Evolutionary conservation across 140 eudicot genomes (phyloP).

Genomic region (Erigeron philadelphicus): DNA sequence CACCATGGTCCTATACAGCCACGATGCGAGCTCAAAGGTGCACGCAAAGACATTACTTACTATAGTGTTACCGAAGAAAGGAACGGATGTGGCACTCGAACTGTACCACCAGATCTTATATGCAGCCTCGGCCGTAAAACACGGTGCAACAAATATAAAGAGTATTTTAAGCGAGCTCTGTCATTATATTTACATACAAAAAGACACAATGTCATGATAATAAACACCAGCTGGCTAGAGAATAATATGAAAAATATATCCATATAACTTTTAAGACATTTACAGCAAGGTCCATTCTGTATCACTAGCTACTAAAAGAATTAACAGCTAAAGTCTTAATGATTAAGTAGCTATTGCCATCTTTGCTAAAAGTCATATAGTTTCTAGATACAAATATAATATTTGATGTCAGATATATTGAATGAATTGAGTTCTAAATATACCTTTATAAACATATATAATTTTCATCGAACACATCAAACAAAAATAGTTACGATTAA

Average conservation of each 20-base stretch:
- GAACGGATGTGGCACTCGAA: conserved; percentile 73
- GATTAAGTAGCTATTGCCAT: too few species aligned
- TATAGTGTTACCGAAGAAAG: conserved; percentile 62
- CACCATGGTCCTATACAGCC: conserved; percentile 78
- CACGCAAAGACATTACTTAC: conserved; percentile 69
- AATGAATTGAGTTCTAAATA: too few species aligned
- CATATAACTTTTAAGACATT: not conserved
- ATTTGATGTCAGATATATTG: too few species aligned
- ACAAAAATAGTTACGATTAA: too few species aligned
- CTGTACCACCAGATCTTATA: conserved; percentile 96
- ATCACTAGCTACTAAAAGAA: not conserved
- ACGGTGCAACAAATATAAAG: conserved; percentile 69
- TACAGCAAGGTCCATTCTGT: conserved; percentile 1
- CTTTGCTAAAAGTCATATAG: too few species aligned
- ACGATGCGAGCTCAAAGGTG: conserved; percentile 62
- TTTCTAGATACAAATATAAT: too few species aligned
- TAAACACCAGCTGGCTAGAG: not conserved
- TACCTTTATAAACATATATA: too few species aligned
- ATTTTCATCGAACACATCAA: too few species aligned
- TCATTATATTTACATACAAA: conserved; percentile 3
- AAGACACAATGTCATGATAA: not conserved
- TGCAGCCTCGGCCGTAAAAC: conserved; percentile 77
- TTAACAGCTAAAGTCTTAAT: too few species aligned
- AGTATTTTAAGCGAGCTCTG: conserved; percentile 82
- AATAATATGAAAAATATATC: not conserved